A percentile compares a stretch with the other conserved stretches of the same genome.
phyloP scores from a whole-genome alignment of 345 rosid genomes.

The Ceriops decandra region DNA sequence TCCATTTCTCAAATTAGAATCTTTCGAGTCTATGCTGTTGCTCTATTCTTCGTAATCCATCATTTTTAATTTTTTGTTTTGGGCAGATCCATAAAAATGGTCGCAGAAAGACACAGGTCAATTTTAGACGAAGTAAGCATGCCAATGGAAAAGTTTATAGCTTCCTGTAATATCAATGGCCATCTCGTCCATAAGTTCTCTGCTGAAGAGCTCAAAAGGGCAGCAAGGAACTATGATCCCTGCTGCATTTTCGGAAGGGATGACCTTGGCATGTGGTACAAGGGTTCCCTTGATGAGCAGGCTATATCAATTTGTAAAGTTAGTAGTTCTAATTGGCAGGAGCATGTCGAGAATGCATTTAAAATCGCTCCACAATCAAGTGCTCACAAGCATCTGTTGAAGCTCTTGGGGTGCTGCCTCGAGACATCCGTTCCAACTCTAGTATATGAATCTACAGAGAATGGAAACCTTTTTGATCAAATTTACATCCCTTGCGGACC shows the following conservation, averaged over 20 bases:
- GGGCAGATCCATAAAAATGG: not conserved
- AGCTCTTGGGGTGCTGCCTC: constrained; percentile 17
- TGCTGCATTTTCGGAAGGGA: not conserved
- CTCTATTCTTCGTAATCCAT: too few relatives aligned
- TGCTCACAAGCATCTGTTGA: constrained; percentile 11
- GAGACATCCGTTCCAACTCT: constrained; percentile 5
- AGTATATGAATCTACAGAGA: constrained; percentile 11
- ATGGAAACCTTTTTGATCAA: not conserved
- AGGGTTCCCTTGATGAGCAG: not conserved
- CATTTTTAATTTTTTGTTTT: not conserved
- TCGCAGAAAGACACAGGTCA: not conserved
- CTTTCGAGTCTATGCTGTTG: too few relatives aligned
- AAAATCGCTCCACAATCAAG: not conserved
- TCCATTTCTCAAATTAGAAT: too few relatives aligned
- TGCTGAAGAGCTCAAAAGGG: constrained; percentile 3
- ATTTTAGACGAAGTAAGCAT: not conserved
- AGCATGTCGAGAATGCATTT: constrained; percentile 6
- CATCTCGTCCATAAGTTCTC: not conserved
- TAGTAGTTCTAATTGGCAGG: not conserved
- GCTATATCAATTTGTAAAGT: not conserved
- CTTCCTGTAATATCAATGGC: not conserved
- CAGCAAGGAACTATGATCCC: not conserved
- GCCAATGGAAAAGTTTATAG: not conserved
- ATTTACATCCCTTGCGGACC: not conserved
- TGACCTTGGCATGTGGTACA: constrained; percentile 1